phyloP scores from a whole-genome alignment of 257 asterid genomes.

The Solanum ossicruentum region DNA sequence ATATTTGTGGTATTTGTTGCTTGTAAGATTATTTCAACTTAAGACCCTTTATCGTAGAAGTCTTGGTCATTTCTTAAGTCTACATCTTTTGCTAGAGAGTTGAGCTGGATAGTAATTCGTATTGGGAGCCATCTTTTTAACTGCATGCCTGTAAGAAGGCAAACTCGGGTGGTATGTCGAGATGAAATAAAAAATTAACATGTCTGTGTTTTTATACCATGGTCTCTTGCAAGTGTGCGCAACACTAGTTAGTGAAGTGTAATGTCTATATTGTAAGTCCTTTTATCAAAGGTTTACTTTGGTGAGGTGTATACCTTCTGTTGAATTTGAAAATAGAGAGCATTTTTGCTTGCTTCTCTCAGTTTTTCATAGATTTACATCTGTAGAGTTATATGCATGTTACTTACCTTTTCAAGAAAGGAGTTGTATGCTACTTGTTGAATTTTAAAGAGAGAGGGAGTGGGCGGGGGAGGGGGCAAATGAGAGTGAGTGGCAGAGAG shows the following conservation, averaged over 20 bases:
- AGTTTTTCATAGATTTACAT: not conserved
- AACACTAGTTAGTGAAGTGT: not conserved
- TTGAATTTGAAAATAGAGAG: not conserved
- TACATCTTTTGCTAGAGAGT: not conserved
- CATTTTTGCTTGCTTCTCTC: not conserved
- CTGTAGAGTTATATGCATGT: not conserved
- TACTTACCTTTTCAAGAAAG: not conserved
- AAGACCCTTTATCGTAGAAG: not conserved
- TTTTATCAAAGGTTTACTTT: not conserved
- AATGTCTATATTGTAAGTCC: not conserved
- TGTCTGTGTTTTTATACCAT: not conserved
- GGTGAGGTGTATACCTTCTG: not conserved
- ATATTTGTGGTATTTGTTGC: not conserved
- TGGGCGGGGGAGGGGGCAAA: not conserved
- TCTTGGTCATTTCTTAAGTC: not conserved
- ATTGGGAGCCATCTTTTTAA: not conserved
- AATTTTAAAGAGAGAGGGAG: not conserved
- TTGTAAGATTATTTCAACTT: not conserved
- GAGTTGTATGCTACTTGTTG: not conserved
- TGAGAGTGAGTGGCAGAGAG: not conserved
- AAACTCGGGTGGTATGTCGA: not conserved
- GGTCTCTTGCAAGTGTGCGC: not conserved
- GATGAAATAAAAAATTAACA: not conserved
- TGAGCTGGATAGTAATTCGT: not conserved
- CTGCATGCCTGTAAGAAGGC: not conserved